phyloP scores from a whole-genome alignment of 208 protist genomes.

The Vickermania ingenoplastis region DNA sequence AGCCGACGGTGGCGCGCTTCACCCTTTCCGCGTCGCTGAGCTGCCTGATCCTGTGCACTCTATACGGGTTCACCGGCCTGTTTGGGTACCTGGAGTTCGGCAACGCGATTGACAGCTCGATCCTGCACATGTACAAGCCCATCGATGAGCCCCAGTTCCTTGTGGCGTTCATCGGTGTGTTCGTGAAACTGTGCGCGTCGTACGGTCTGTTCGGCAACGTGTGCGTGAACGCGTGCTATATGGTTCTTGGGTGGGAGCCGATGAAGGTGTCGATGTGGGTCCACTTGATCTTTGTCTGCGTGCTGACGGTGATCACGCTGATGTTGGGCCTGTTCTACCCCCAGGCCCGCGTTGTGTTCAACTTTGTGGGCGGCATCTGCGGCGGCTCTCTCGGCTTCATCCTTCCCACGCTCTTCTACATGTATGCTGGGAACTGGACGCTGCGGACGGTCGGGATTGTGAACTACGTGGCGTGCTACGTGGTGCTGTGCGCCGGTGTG shows the following conservation, averaged over 20 bases:
- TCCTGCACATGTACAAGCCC: constrained; percentile 43
- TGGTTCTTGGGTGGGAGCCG: constrained; percentile 34
- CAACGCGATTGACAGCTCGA: constrained; percentile 16
- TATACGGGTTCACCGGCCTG: constrained; percentile 62
- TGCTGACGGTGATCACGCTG: constrained; percentile 14
- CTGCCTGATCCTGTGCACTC: constrained; percentile 40
- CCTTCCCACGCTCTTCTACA: constrained; percentile 42
- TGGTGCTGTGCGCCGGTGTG: constrained; percentile 34
- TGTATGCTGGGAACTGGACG: constrained; percentile 40
- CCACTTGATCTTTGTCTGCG: constrained; percentile 22
- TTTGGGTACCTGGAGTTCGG: constrained; percentile 82
- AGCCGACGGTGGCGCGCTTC: constrained; percentile 32
- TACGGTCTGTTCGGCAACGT: constrained; percentile 41
- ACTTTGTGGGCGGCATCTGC: constrained; percentile 35
- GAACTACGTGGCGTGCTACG: constrained; percentile 32
- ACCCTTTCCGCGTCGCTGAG: constrained; percentile 27
- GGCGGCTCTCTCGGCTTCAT: constrained; percentile 49
- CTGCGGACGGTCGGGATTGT: constrained; percentile 16
- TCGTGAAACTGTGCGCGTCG: constrained; percentile 45
- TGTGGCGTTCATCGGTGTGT: constrained; percentile 32
- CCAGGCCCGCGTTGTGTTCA: constrained; percentile 42
- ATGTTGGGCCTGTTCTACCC: constrained; percentile 18
- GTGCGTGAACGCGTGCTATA: constrained; percentile 18
- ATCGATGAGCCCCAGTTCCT: constrained; percentile 20
- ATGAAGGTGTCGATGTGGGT: constrained; percentile 31